Evolutionary conservation across 2,329 filamentous ascomycete species (phyloP).

Genomic region (Aspergillus candidus): DNA sequence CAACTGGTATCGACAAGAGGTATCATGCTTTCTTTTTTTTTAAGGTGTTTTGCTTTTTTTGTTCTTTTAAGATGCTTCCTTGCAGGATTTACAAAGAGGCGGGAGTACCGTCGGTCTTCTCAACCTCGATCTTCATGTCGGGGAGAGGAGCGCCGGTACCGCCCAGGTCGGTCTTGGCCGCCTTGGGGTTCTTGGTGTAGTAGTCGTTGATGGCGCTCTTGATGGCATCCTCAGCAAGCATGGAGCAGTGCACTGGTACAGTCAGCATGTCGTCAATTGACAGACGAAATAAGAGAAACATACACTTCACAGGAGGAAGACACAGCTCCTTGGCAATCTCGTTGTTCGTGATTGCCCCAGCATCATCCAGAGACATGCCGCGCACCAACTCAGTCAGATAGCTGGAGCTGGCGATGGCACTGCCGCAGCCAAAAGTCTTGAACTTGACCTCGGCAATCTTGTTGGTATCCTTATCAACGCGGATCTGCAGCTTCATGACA

Average conservation of each 20-base stretch:
- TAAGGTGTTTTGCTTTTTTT: constrained; percentile 7
- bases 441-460: constrained; percentile 94
- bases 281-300: constrained; percentile 32
- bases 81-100: constrained; percentile 16
- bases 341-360: constrained; percentile 86
- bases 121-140: constrained; percentile 44
- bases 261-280: constrained; percentile 7
- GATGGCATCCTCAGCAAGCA: constrained; percentile 89
- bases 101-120: constrained; percentile 33
- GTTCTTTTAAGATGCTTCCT: constrained; percentile 1
- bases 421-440: constrained; percentile 95
- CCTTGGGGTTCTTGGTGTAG: constrained; percentile 81
- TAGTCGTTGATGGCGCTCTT: constrained; percentile 88
- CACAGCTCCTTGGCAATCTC: constrained; percentile 97
- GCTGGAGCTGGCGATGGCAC: constrained; percentile 87
- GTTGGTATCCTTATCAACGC: constrained; percentile 79
- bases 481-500: constrained; percentile 91
- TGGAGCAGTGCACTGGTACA: constrained; percentile 72
- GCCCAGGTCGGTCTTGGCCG: constrained; percentile 66
- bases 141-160: constrained; percentile 67
- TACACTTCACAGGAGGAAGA: constrained; percentile 82
- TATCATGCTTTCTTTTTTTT: constrained; percentile 6
- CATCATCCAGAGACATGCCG: constrained; percentile 94
- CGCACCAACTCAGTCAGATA: constrained; percentile 93
- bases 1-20: not conserved